phyloP scores from a whole-genome alignment of 202 grass and related monocot species.

The Eragrostis tef region DNA sequence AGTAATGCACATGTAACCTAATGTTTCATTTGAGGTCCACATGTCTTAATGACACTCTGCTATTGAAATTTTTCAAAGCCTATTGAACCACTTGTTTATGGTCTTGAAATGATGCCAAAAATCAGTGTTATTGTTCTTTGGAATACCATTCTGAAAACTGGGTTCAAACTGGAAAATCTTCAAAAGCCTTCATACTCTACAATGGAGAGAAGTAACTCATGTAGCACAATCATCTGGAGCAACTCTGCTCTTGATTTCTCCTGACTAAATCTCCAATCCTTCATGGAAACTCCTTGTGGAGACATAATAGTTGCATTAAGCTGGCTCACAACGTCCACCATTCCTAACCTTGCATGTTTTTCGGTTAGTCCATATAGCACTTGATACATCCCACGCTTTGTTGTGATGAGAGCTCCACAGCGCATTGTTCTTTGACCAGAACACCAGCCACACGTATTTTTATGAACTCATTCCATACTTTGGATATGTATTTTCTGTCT shows the following conservation, averaged over 20 bases:
- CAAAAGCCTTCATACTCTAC: neutral
- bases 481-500: neutral
- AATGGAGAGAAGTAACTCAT: neutral
- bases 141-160: neutral
- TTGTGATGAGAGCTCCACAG: neutral
- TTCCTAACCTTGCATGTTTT: neutral
- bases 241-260: neutral
- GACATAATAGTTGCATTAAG: neutral
- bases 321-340: neutral
- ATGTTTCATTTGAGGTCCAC: neutral
- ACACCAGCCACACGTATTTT: neutral
- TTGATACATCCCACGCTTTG: neutral
- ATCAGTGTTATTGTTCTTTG: neutral
- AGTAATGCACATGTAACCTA: constrained; percentile 6
- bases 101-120: neutral
- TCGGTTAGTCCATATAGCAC: neutral
- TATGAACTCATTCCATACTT: neutral
- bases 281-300: neutral
- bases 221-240: neutral
- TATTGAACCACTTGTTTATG: neutral
- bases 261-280: neutral
- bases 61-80: neutral
- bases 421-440: neutral
- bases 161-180: neutral
- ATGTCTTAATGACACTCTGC: neutral